Evolutionary conservation across 1,284 basidiomycete genomes (phyloP), one percentile per base, ranked within the genome.

Genomic region (Ganoderma lingzhi): DNA sequence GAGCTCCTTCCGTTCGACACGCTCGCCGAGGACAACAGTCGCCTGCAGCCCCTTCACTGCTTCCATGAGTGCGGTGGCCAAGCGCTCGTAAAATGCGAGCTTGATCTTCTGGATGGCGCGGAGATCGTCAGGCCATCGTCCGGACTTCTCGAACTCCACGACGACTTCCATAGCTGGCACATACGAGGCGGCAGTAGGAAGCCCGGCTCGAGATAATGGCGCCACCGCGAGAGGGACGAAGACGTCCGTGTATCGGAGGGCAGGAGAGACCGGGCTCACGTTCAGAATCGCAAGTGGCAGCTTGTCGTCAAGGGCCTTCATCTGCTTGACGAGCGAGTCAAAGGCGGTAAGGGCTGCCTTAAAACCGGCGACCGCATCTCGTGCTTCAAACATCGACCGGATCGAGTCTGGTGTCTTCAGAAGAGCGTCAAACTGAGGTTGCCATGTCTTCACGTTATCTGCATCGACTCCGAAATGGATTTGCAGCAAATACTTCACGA

Each of bases 51-150:
- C 89, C 0, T 84, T 74, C 1, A 86, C 78, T 1, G 84, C 77
- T 9, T 80, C 78, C 85, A 90, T 88, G 59, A 97, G 84, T 0
- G 86, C 84, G 15, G 83, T 82, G 0, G 92, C 93, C 2, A 95
- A 85, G 37, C 88, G 87, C 77, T 96, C 96, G 70, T 97, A 89
- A 78, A 99, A 93, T 0, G 97, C 97, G 2, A 98, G 85, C 81
- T 99, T 99, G 82, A 97, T 94, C 75, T 96, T 96, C 80, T 98
- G 97, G 60, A 99, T 93, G 0, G 96, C 96, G 19, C 86, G 86
- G 1, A 99, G 86, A 76, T 99, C 96, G 77, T 99, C 96, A 0
- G 98, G 98, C 98, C 98, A 99, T 73, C 90, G 88, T 0, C 93
- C 92, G 0, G 96, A 97, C 70, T 92, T 93, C 80, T 98, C 96